Conservation (phyloP, 257 asterid species). For the Solanum bulbocastanum region DNA sequence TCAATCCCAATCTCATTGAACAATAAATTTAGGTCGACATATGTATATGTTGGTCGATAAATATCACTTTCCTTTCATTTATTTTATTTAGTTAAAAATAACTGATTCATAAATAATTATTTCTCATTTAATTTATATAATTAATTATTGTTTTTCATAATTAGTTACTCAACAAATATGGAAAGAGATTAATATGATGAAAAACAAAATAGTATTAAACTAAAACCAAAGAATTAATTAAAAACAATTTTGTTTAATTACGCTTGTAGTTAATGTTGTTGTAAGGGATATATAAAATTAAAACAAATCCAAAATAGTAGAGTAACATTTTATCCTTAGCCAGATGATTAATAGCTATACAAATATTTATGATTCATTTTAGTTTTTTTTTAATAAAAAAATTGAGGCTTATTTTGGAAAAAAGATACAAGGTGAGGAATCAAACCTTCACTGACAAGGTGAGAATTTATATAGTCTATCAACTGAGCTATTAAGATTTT, state of each 20-base stretch:
- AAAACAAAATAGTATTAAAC: not conserved
- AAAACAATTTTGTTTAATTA: not conserved
- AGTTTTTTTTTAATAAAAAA: too few relatives aligned
- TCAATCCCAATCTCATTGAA: not conserved
- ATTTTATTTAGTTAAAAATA: not conserved
- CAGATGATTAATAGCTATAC: not conserved
- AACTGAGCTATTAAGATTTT: too few relatives aligned
- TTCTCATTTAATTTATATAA: not conserved
- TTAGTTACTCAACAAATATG: not conserved
- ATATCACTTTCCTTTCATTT: not conserved
- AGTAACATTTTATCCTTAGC: too few relatives aligned
- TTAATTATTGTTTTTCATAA: not conserved
- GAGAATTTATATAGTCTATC: too few relatives aligned
- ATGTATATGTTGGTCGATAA: not conserved
- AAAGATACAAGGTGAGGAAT: too few relatives aligned
- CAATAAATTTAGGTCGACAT: not conserved
- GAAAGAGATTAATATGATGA: not conserved
- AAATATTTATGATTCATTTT: too few relatives aligned
- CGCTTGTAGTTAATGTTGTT: not conserved
- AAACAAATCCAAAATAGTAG: not conserved
- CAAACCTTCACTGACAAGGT: too few relatives aligned
- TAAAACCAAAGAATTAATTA: not conserved
- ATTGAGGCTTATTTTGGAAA: too few relatives aligned
- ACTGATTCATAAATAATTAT: not conserved
- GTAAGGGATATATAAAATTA: not conserved